A percentile compares a stretch with the other conserved stretches of the same genome.
Conservation (phyloP, 176 grass and related monocot species). For the Musa acuminata region DNA sequence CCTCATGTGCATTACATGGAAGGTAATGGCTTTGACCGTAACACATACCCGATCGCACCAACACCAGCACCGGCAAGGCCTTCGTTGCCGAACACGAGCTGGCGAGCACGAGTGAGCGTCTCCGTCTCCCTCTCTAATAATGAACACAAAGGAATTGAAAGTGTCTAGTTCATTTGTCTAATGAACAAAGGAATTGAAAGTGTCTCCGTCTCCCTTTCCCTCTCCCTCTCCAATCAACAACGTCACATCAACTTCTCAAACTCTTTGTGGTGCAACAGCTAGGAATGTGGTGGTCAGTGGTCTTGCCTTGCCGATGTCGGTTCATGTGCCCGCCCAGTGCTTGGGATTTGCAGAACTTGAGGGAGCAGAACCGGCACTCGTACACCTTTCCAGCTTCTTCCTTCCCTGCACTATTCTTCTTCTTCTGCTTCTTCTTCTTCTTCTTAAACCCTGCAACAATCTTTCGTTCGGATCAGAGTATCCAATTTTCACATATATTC, state of each 20-base stretch:
- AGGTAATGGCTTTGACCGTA: background rate
- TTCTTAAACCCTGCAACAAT: slow-evolving; percentile 56
- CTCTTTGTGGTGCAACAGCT: too few relatives aligned
- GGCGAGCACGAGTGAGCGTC: slow-evolving; percentile 77
- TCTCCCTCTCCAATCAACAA: too few relatives aligned
- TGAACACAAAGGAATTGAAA: too few relatives aligned
- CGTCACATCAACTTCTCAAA: too few relatives aligned
- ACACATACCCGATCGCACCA: slow-evolving; percentile 39
- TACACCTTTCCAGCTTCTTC: slow-evolving; percentile 62
- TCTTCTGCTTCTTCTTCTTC: slow-evolving; percentile 48
- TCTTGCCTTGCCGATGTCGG: slow-evolving; percentile 78
- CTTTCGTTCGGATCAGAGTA: too few relatives aligned
- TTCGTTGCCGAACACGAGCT: slow-evolving; percentile 91
- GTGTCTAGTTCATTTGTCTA: too few relatives aligned
- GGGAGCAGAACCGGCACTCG: slow-evolving; percentile 85
- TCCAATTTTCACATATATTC: background rate
- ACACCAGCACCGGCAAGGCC: slow-evolving; percentile 31
- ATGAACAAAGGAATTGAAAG: too few relatives aligned
- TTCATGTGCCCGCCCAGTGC: slow-evolving; percentile 98
- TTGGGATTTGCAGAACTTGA: slow-evolving; percentile 94
- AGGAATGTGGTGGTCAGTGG: background rate
- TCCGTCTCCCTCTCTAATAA: slow-evolving; percentile 83
- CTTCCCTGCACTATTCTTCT: slow-evolving; percentile 29
- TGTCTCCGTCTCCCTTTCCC: too few relatives aligned
- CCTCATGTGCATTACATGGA: background rate